A percentile compares a stretch with the other conserved stretches of the same genome.
Conservation (phyloP, 345 rosid species). For the Syzygium aqueum region DNA sequence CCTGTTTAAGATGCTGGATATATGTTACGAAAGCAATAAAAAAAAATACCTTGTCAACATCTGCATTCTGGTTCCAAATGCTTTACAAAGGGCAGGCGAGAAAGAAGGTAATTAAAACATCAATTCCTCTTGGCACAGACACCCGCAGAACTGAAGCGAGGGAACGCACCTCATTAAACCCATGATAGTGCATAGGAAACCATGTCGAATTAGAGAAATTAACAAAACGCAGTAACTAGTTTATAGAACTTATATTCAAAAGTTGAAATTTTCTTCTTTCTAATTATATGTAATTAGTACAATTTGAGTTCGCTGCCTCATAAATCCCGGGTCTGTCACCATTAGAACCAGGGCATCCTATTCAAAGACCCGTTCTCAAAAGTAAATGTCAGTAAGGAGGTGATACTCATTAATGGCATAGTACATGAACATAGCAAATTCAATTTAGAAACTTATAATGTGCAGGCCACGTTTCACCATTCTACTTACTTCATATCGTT, state of each 20-base stretch:
- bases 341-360: background rate
- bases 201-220: background rate
- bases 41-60: conserved; percentile 40
- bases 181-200: background rate
- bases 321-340: background rate
- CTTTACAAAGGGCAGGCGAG: conserved; percentile 42
- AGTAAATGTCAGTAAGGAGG: background rate
- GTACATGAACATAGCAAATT: background rate
- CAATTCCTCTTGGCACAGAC: conserved; percentile 43
- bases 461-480: background rate
- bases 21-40: background rate
- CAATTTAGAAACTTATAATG: background rate
- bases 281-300: background rate
- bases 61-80: conserved; percentile 51
- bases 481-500: background rate
- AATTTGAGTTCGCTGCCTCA: background rate
- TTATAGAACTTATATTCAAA: background rate
- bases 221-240: background rate
- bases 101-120: conserved; percentile 44
- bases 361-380: background rate
- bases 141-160: conserved; percentile 25
- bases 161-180: background rate
- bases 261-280: background rate
- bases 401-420: background rate
- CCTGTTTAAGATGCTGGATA: background rate